Base-by-base conservation (phyloP, 2,329 filamentous ascomycete genomes). In the Cladosporium velox region DNA sequence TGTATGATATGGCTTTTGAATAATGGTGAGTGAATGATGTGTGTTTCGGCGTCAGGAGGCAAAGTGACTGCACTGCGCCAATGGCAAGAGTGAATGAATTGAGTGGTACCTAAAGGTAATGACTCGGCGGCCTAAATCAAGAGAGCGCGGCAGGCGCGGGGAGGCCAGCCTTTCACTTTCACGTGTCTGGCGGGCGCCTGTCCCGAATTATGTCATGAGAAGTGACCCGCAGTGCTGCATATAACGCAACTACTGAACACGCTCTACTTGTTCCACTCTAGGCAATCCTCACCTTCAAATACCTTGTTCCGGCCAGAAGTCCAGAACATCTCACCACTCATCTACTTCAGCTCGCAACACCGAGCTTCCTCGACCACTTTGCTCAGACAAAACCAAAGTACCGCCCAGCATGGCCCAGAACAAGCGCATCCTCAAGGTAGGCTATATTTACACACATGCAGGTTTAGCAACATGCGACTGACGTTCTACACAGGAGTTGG, bases 401-500 rank as follows among this genome's bases (percentile, higher is more conserved):
- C 24, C 57, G 26, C 44, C 55, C 62, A 72, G 32, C 18, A 76
- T 75, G 73, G 67, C 73, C 21, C 65, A 64, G 58, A 78, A 81
- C 76, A 82, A 82, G 75, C 78, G 81, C 38, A 79, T 83, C 70
- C 78, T 82, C 76, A 67, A 67, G 64, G 66, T 67, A 34, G 24
- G 55, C 30, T 41, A 21, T 34, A 4, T 28, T 2, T 26, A 28
- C 10, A 58, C 55, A 41, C 18, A 18, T 41, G 11, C 14, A 11
- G 2, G 3, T 24, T 47, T 7, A 18, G 12, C 32, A 26, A 34
- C 32, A 18, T 8, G 14, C 8, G 15, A 58, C 55, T 58, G n/a
- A 58, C 55, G 18, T 18, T 18, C 24, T 14, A 10, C 11, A 4
- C 70, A 90, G 88, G 88, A 90, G 77, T 80, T 88, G 64, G 77